These are phyloP conservation scores for Trichoderma koningii DNA, from an alignment of 2,329 filamentous ascomycete species.

Conservation along the genomic window DNA sequence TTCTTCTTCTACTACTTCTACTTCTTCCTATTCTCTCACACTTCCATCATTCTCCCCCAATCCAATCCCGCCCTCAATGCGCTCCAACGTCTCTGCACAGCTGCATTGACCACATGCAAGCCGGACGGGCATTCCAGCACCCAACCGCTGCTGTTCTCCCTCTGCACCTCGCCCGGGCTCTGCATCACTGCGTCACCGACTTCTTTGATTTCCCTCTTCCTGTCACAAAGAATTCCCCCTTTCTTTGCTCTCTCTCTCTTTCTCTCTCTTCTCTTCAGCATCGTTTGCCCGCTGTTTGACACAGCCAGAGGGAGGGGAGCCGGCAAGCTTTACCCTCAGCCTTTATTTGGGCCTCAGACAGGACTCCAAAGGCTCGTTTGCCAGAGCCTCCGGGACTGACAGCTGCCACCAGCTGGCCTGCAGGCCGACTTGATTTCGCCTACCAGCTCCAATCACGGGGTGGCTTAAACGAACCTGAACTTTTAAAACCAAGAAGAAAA, in stretches of 20 bases:
- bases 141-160: neutral
- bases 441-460: neutral
- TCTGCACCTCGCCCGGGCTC: neutral
- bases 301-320: neutral
- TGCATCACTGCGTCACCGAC: neutral
- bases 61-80: no score
- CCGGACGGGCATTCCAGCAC: neutral
- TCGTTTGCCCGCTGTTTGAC: neutral
- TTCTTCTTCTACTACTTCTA: neutral
- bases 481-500: neutral
- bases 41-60: neutral
- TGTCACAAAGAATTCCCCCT: neutral
- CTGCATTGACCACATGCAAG: neutral
- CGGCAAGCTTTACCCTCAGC: neutral
- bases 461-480: neutral
- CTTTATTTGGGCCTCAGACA: no score
- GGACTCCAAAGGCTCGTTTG: neutral
- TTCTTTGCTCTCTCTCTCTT: neutral
- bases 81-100: neutral
- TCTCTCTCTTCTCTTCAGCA: neutral
- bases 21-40: neutral
- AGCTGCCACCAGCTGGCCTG: slow-evolving; percentile 11
- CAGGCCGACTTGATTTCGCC: neutral
- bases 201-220: neutral
- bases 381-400: neutral